A percentile compares a stretch with the other conserved stretches of the same genome.
Evolutionary conservation across 306 rosid species (phyloP).

Genomic region (Styphnolobium japonicum): DNA sequence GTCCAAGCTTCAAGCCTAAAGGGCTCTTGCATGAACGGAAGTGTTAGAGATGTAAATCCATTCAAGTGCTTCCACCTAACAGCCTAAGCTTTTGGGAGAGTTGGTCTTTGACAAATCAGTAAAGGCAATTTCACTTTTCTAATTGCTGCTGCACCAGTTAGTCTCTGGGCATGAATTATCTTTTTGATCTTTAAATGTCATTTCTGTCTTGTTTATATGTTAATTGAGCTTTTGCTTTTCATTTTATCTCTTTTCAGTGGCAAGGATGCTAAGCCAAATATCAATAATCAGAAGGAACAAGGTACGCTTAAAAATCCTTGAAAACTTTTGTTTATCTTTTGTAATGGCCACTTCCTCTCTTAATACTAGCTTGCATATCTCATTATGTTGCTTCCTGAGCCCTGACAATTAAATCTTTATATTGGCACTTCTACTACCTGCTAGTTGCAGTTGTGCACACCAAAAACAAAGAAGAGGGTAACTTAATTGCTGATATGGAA

Average conservation of each 20-base stretch:
- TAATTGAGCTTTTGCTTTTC: constrained; percentile 14
- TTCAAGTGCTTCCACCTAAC: too few relatives aligned
- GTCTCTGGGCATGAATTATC: background rate
- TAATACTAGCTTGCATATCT: background rate
- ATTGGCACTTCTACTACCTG: background rate
- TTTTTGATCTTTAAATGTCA: background rate
- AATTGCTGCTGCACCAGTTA: background rate
- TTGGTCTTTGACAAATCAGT: too few relatives aligned
- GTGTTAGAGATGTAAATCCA: too few relatives aligned
- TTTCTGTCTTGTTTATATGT: background rate
- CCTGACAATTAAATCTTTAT: background rate
- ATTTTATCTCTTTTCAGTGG: constrained; percentile 35
- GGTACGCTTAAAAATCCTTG: constrained; percentile 41
- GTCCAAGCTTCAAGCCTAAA: too few relatives aligned
- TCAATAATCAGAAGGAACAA: constrained; percentile 37
- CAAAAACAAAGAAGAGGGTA: constrained; percentile 24
- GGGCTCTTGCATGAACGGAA: too few relatives aligned
- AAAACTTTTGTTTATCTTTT: background rate
- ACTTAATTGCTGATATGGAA: background rate
- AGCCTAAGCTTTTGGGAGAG: too few relatives aligned
- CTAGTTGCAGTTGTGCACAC: constrained; percentile 25
- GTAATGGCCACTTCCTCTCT: background rate
- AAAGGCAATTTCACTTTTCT: background rate
- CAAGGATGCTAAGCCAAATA: constrained; percentile 34
- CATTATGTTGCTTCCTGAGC: background rate